Base-by-base conservation (phyloP, 208 protist genomes). In the Crithidia sp. region DNA sequence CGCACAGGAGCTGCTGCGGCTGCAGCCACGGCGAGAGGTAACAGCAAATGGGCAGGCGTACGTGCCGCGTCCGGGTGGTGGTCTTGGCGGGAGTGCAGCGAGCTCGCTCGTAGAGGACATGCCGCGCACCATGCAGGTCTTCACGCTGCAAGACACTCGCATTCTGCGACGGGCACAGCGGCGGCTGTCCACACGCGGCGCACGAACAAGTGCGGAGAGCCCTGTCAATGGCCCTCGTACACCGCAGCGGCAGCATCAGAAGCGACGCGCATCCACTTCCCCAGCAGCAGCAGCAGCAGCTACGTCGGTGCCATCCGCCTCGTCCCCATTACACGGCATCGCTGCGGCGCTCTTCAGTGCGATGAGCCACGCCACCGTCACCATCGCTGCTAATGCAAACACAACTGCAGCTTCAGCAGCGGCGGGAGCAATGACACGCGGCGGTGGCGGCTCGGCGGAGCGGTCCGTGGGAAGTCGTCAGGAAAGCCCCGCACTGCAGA, bases 1-100 rank as follows among this genome's bases (percentile, higher is more conserved):
- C 19, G 74, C 67, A 12, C 74, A 79, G 45, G 74, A 79, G 28
- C 54, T 79, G 47, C 9, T 79, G 44, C 74, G 74, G 7, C 54
- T 79, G 68, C 74, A 79, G 67, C 74, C 67, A 5, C 74, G 74
- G 7, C 62, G 40, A 2, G 49, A 16, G 7, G 40, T 79, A 3
- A 60, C 67, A 5, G 74, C 61, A 9, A 59, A 62, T 39, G 74
- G 74, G 10, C 39, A 58, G 44, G 74, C 57, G 12, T 79, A 79
- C 52, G 59, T 66, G 16, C 59, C 67, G 13, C 74, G 66, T 36
- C 74, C 74, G 0, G 28, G 45, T 40, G 19, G 13, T 13, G 17
- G 57, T 53, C 16, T 8, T 36, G 63, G 61, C 54, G 28, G 54
- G 7, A 17, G 52, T 5, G 50, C 53, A 39, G n/a, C 17, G 53